Conservation (phyloP, 371 early-diverging fungal genomes). For the Blakeslea trispora region DNA sequence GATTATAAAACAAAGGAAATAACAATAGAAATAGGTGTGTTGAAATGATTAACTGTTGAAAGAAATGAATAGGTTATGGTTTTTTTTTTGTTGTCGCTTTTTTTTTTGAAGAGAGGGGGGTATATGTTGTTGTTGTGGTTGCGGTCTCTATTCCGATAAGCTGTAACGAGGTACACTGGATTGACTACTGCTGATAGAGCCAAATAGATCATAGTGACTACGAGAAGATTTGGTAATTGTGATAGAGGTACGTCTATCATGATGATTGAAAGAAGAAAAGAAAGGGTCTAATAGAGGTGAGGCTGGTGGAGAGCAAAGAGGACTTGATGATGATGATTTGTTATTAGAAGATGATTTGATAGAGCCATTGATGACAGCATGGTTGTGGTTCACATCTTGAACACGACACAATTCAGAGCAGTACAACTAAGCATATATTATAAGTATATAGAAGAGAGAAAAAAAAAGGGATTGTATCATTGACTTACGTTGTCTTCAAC, state of each 20-base stretch:
- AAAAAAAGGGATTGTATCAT: too few relatives aligned
- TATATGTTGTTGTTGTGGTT: neutral
- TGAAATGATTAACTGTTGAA: too few relatives aligned
- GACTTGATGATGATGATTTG: neutral
- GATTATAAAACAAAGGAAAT: too few relatives aligned
- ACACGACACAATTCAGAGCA: conserved; percentile 33
- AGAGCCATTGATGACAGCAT: conserved; percentile 5
- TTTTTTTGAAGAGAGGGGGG: neutral
- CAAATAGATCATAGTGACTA: conserved; percentile 3
- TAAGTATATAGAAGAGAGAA: neutral
- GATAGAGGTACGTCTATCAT: conserved; percentile 25
- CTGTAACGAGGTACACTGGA: conserved; percentile 19
- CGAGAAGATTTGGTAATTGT: conserved; percentile 19
- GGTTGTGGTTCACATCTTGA: conserved; percentile 21
- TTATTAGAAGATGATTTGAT: too few relatives aligned
- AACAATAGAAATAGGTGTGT: too few relatives aligned
- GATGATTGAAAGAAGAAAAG: conserved; percentile 25
- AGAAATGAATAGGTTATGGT: too few relatives aligned
- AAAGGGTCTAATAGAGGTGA: conserved; percentile 32
- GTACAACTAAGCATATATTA: conserved; percentile 15
- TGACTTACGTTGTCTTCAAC: conserved; percentile 33
- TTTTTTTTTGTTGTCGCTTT: too few relatives aligned
- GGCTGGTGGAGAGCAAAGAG: conserved; percentile 23
- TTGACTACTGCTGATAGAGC: conserved; percentile 2
- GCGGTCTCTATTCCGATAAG: neutral